Base-by-base conservation (phyloP, 345 rosid genomes). In the Firmiana major region DNA sequence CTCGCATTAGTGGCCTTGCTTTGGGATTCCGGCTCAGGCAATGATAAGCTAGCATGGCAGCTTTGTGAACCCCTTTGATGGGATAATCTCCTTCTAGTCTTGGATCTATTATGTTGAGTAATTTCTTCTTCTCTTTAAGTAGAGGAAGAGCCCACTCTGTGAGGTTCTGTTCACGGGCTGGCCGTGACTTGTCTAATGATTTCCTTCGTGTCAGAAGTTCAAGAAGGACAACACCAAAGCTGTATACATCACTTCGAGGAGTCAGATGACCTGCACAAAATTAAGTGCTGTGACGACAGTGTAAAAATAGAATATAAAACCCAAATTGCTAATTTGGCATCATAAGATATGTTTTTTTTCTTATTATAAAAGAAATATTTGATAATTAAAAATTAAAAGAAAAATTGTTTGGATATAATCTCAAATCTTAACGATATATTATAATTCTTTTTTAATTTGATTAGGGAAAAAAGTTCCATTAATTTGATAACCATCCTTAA, bases 1-100 rank as follows among this genome's bases (percentile, higher is more conserved):
- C 98, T 57, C 98, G 88, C 99, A 96, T 96, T n/a, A 96, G 83
- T 77, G 99, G 99, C 82, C 99, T 81, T 12, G 98, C 99, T 85
- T 93, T 96, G 0, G 98, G 98, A 70, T 96, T 92, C 46, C 91
- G 75, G 85, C 92, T 92, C 82, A 96, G 63, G 97, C 99, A 96
- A 79, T 96, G 99, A 81, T 89, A 93, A 17, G 97, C 94, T n/a
- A 96, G 87, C 98, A 92, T 93, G 13, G 99, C 97, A 26, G 99
- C 98, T 86, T 90, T 93, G 51, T 93, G 91, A 55, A 89, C 81
- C 26, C 96, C 95, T 84, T 85, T 95, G 19, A 85, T 38, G 3
- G 99, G 98, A 77, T 89, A 93, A 38, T 92, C 89, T 58, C 90
- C 94, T 54, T 84, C 83, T 75, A 96, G 81, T 82, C 93, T 87